Conservation (phyloP, 257 asterid species). For the Marsdenia floribunda region DNA sequence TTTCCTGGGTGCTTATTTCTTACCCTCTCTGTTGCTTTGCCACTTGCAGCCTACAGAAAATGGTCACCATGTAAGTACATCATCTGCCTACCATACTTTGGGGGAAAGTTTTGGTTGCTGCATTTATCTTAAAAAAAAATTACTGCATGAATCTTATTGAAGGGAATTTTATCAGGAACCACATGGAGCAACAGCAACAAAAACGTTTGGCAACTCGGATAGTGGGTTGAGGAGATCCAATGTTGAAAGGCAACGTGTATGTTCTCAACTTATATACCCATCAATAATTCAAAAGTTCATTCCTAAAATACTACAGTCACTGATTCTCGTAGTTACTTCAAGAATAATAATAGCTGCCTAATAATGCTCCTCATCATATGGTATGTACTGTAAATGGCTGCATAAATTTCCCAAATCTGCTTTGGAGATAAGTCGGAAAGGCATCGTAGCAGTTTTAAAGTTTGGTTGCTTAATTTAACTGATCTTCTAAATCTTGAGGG, state of each 20-base stretch:
- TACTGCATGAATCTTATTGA: slow-evolving; percentile 12
- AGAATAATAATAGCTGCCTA: too few relatives aligned
- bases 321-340: too few relatives aligned
- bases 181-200: slow-evolving; percentile 33
- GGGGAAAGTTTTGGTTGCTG: background rate
- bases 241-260: slow-evolving; percentile 71
- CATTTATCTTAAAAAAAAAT: background rate
- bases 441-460: background rate
- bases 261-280: slow-evolving; percentile 12
- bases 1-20: slow-evolving; percentile 18
- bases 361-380: too few relatives aligned
- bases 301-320: too few relatives aligned
- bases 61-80: slow-evolving; percentile 60
- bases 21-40: slow-evolving; percentile 16
- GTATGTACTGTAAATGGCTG: background rate
- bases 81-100: background rate
- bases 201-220: slow-evolving; percentile 45
- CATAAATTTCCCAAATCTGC: background rate
- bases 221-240: slow-evolving; percentile 53
- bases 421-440: background rate
- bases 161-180: slow-evolving; percentile 42
- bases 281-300: too few relatives aligned
- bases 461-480: background rate
- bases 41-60: slow-evolving; percentile 57
- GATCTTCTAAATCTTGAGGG: background rate